These are phyloP conservation scores for Erodium texanum DNA, from an alignment of 441 rosid genomes.

Conservation along the genomic window DNA sequence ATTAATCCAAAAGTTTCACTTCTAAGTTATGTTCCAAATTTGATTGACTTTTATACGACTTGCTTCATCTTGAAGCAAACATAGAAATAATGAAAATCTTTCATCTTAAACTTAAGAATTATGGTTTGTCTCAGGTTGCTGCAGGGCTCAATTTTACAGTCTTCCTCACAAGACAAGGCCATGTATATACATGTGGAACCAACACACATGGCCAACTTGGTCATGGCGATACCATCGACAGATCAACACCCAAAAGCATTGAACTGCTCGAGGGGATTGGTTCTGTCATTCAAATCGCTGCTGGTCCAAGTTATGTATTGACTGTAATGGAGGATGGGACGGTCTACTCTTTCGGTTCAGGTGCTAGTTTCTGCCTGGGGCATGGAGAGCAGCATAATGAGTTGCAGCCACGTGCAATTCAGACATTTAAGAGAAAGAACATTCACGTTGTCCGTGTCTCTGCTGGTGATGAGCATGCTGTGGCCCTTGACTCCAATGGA, in stretches of 20 bases:
- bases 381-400: slow-evolving; percentile 93
- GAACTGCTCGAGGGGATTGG: slow-evolving; percentile 42
- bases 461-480: slow-evolving; percentile 94
- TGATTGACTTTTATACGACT: neutral
- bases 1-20: neutral
- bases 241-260: slow-evolving; percentile 60
- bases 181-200: slow-evolving; percentile 66
- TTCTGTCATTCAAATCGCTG: slow-evolving; percentile 67
- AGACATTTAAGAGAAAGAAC: slow-evolving; percentile 58
- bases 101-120: neutral
- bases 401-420: slow-evolving; percentile 62
- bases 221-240: slow-evolving; percentile 73
- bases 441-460: slow-evolving; percentile 76
- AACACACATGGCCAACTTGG: slow-evolving; percentile 85
- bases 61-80: neutral
- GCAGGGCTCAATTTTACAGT: slow-evolving; percentile 82
- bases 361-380: slow-evolving; percentile 85
- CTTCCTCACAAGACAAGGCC: slow-evolving; percentile 71
- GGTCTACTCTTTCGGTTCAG: slow-evolving; percentile 89
- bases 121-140: slow-evolving; percentile 53
- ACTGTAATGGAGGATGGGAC: slow-evolving; percentile 56
- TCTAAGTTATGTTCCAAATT: neutral
- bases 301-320: slow-evolving; percentile 82
- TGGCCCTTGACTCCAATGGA: slow-evolving; percentile 91
- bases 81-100: too few relatives aligned